phyloP scores from a whole-genome alignment of 2,329 filamentous ascomycete species.

The Hawksworthiomyces lignivorus region DNA sequence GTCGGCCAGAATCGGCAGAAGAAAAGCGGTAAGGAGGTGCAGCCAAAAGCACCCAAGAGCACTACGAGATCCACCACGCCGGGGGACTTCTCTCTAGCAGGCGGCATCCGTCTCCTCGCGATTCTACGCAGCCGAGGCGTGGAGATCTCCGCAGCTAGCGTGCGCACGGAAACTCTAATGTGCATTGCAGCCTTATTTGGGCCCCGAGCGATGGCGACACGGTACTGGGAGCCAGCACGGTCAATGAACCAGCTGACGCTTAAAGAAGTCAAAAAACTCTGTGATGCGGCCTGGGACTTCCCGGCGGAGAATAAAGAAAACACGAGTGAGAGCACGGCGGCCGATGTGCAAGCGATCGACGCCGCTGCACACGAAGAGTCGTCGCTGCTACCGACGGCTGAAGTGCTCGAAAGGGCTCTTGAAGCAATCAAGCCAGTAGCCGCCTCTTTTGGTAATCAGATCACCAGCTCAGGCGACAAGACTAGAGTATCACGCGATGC shows the following conservation, averaged over 20 bases:
- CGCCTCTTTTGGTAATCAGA: slow-evolving; percentile 6
- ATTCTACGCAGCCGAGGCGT: slow-evolving; percentile 26
- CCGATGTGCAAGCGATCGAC: too few relatives aligned
- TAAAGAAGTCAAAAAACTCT: slow-evolving; percentile 25
- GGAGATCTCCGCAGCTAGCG: slow-evolving; percentile 13
- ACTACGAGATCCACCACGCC: not conserved
- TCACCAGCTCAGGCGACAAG: slow-evolving; percentile 7
- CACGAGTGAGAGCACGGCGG: slow-evolving; percentile 15
- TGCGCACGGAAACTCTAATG: slow-evolving; percentile 22
- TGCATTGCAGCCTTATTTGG: slow-evolving; percentile 28
- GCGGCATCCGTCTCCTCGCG: slow-evolving; percentile 26
- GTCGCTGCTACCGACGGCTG: slow-evolving; percentile 22
- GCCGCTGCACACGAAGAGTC: too few relatives aligned
- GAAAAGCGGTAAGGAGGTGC: not conserved
- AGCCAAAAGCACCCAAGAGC: not conserved
- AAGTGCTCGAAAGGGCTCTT: slow-evolving; percentile 20
- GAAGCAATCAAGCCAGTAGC: slow-evolving; percentile 14
- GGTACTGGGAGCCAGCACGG: slow-evolving; percentile 15
- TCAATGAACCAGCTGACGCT: slow-evolving; percentile 21
- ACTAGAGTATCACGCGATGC: slow-evolving; percentile 2
- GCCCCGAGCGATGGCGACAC: slow-evolving; percentile 16
- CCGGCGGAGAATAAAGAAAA: not conserved
- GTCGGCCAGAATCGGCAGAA: not conserved
- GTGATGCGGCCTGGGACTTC: slow-evolving; percentile 28
- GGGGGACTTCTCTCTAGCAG: slow-evolving; percentile 21